Evolutionary conservation across 192 early-diverging fungal species (phyloP), one percentile per base, ranked within the genome.

Genomic region (Coemansia sp.): DNA sequence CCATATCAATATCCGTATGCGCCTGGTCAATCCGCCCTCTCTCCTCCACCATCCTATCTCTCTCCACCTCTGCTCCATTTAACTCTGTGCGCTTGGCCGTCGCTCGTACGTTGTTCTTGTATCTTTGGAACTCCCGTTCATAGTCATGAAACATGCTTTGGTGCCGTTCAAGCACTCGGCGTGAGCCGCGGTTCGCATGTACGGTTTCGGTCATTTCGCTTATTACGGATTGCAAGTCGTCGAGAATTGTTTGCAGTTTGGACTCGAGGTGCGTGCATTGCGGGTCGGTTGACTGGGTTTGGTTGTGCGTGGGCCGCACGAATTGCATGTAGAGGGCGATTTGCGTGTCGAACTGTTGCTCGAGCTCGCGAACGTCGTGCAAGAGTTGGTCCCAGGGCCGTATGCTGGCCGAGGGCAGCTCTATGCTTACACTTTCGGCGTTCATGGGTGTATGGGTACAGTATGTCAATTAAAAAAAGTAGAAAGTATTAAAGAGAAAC

Each of bases 1-100:
- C 69, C 70, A 75, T 75, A 23, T 82, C 79, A 42, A 82, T 82
- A n/a, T 75, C 69, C 4, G 68, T 64, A 44, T 82, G 79, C 15
- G 79, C 66, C 57, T 75, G 72, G 20, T 82, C 79, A 19, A 82
- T 75, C 5, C 67, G 53, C 40, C 40, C 58, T 0, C 79, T 69
- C 60, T 82, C 79, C 21, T 44, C 64, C 14, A 75, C 65, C 22
- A 82, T 66, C 56, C 69, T 59, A 40, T 75, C 69, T 49, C 69
- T 65, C 44, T 72, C 79, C 40, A 62, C 60, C 50, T 68, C 58
- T 15, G 48, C 69, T 9, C 54, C 31, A 12, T 28, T 38, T 5
- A 79, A 57, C 44, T 79, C 76, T 1, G 64, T 26, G 26, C 76
- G 71, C 4, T 60, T 53, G 49, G 70, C 31, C 47, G 76, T 63